Evolutionary conservation across 352 stramenopile species (phyloP).

Genomic region (Nothophytophthora sp.): DNA sequence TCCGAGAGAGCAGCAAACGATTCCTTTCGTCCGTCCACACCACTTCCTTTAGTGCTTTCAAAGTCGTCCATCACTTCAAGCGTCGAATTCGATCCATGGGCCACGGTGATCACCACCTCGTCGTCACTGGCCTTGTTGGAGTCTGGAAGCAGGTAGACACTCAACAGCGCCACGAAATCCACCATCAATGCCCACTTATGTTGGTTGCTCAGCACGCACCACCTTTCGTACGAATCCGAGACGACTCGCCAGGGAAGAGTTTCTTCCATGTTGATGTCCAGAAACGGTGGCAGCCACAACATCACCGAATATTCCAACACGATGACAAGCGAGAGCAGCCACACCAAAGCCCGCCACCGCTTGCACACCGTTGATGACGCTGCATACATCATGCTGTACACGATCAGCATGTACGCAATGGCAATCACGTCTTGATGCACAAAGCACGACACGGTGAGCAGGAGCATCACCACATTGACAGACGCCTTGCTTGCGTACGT

Average conservation of each 20-base stretch:
- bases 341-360: constrained; percentile 56
- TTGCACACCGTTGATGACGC: constrained; percentile 47
- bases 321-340: constrained; percentile 65
- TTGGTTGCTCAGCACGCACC: constrained; percentile 65
- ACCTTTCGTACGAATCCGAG: constrained; percentile 59
- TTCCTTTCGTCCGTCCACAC: not conserved
- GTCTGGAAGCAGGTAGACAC: constrained; percentile 67
- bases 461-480: constrained; percentile 76
- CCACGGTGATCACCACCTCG: constrained; percentile 31
- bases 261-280: constrained; percentile 57
- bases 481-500: constrained; percentile 76
- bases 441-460: constrained; percentile 81
- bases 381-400: constrained; percentile 86
- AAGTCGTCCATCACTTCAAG: constrained; percentile 7
- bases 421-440: constrained; percentile 78
- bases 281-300: constrained; percentile 68
- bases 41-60: constrained; percentile 6
- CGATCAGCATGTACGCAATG: constrained; percentile 74
- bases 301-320: constrained; percentile 72
- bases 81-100: constrained; percentile 23
- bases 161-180: constrained; percentile 74
- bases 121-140: constrained; percentile 41
- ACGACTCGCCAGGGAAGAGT: constrained; percentile 61
- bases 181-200: constrained; percentile 79
- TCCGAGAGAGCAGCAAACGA: constrained; percentile 18